Evolutionary conservation across 306 rosid genomes (phyloP).

Genomic region (Corylus avellana): DNA sequence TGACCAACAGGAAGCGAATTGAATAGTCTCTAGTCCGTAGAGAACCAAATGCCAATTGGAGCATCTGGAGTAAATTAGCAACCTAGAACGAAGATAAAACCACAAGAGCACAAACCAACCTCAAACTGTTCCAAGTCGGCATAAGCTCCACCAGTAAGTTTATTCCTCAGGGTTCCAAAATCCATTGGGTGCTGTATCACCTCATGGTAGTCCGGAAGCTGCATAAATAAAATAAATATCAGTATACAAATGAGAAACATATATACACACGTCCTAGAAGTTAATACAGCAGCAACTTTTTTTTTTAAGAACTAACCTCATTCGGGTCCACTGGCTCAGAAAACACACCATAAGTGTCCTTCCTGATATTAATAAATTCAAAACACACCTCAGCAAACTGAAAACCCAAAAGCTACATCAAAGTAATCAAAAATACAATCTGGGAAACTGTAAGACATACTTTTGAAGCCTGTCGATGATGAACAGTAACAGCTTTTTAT

Average conservation of each 20-base stretch:
- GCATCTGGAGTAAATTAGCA: background rate
- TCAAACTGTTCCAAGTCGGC: conserved; percentile 61
- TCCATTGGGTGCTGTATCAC: conserved; percentile 69
- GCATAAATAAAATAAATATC: conserved; percentile 17
- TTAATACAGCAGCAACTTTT: conserved; percentile 25
- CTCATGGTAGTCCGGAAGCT: conserved; percentile 77
- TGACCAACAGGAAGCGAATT: background rate
- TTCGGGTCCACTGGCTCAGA: conserved; percentile 72
- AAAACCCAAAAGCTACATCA: conserved; percentile 31
- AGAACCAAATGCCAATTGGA: conserved; percentile 1
- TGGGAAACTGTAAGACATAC: conserved; percentile 41
- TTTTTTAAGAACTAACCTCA: conserved; percentile 50
- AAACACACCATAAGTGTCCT: conserved; percentile 68
- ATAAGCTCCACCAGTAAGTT: conserved; percentile 49
- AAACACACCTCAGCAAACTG: conserved; percentile 30
- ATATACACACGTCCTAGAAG: conserved; percentile 15
- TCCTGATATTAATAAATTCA: conserved; percentile 39
- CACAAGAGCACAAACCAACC: conserved; percentile 31
- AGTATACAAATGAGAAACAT: conserved; percentile 10
- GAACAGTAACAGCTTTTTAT: conserved; percentile 59
- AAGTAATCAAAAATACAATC: conserved; percentile 30
- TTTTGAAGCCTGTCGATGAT: conserved; percentile 71
- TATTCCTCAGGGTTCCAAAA: conserved; percentile 62
- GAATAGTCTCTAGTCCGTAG: background rate
- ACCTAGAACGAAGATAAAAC: conserved; percentile 9